Conservation (phyloP, 129 eudicot species). For the Kitagawia praeruptora region DNA sequence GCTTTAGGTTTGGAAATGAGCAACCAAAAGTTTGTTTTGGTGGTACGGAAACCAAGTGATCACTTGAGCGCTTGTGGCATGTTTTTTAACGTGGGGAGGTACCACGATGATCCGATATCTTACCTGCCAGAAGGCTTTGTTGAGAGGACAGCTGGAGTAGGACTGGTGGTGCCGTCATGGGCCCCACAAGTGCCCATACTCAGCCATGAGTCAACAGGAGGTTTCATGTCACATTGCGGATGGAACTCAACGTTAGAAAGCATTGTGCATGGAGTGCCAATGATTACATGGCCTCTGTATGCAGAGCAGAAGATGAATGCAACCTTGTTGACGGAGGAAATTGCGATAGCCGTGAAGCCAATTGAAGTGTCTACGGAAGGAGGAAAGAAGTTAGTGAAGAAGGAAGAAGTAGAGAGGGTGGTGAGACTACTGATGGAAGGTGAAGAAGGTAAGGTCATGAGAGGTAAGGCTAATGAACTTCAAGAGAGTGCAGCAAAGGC, state of each 20-base stretch:
- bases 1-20: conserved; percentile 55
- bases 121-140: conserved; percentile 49
- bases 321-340: conserved; percentile 12
- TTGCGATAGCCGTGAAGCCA: neutral
- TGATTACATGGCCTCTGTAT: conserved; percentile 52
- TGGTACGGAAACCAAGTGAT: conserved; percentile 32
- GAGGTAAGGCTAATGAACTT: neutral
- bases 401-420: neutral
- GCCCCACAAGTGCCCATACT: conserved; percentile 34
- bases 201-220: conserved; percentile 33
- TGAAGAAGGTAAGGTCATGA: neutral
- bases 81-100: neutral
- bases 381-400: neutral
- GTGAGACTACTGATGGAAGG: neutral
- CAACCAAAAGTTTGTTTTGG: conserved; percentile 35
- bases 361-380: neutral
- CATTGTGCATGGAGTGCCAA: conserved; percentile 41
- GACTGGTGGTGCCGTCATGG: conserved; percentile 11
- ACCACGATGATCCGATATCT: neutral
- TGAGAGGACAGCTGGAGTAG: conserved; percentile 25
- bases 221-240: conserved; percentile 50
- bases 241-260: conserved; percentile 58
- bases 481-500: neutral
- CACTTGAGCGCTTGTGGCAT: neutral
- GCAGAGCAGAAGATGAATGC: conserved; percentile 65